Percentiles rank a stretch among this genome's conserved stretches.
phyloP scores from a whole-genome alignment of 495 filamentous ascomycete genomes.

The Tuber magnatum region DNA sequence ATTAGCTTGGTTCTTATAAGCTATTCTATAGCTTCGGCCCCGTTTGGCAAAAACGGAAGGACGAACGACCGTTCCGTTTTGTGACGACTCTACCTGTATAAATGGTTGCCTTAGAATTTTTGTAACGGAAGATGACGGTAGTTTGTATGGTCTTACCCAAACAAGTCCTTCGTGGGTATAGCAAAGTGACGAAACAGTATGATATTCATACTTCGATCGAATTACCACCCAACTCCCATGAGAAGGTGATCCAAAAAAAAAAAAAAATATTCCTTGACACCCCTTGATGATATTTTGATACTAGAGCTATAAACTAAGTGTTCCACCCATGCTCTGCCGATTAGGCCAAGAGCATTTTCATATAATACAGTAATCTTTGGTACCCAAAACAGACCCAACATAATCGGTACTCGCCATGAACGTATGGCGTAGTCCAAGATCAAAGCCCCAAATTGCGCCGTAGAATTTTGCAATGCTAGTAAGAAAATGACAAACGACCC shows the following conservation, averaged over 20 bases:
- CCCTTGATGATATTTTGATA: conserved; percentile 1
- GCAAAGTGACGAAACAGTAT: not conserved
- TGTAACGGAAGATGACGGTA: no score
- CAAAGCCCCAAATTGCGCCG: conserved; percentile 33
- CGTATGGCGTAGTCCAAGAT: conserved; percentile 19
- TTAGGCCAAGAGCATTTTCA: conserved; percentile 25
- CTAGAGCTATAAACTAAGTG: conserved; percentile 21
- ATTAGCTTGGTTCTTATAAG: not conserved
- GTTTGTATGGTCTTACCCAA: no score
- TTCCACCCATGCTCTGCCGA: conserved; percentile 20
- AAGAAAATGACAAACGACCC: conserved; percentile 30
- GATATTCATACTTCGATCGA: not conserved
- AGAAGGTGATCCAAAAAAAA: not conserved
- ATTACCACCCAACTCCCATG: not conserved
- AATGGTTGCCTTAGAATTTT: no score
- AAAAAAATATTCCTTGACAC: not conserved
- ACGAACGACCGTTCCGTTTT: no score
- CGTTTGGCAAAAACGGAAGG: no score
- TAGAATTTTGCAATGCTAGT: conserved; percentile 35
- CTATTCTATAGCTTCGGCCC: not conserved
- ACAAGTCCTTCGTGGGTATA: not conserved
- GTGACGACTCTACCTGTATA: no score
- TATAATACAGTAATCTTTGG: conserved; percentile 33
- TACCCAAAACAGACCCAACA: conserved; percentile 26
- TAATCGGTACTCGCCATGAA: conserved; percentile 24